Evolutionary conservation across 2,329 filamentous ascomycete species (phyloP), one percentile per base, ranked within the genome.

Genomic region (Phialophora expanda): DNA sequence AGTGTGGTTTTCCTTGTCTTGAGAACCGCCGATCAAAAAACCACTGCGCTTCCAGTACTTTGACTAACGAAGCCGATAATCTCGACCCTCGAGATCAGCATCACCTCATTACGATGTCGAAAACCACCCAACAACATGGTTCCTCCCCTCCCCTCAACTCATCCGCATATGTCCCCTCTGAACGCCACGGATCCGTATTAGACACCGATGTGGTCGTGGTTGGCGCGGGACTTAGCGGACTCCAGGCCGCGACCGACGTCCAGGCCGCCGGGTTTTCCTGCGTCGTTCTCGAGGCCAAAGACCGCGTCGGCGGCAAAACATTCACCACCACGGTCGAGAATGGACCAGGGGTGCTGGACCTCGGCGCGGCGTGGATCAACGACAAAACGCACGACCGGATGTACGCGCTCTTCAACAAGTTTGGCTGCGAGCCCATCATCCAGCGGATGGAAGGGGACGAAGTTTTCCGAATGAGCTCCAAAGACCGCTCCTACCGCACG

Each of bases 351-450:
- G 59, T 70, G 17, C 77, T 81, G 6, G 86, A 88, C 20, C 71
- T 86, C 0, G 86, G 86, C 1, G 86, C 84, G 0, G 84, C 83
- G 0, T 88, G 86, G 86, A 82, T 87, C 67, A 87, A 88, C 66
- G 82, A 86, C 56, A 80, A 75, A 1, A 84, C 81, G 56, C 85
- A 87, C 67, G 74, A 69, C 28, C 75, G 75, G 2, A 80, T 87
- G 59, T 81, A 74, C 66, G 75, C 72, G 1, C 70, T 74, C 46
- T 71, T 70, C 0, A 62, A 74, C 56, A 65, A 68, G 26, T 75
- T 76, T 55, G 77, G 78, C 0, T 70, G 81, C 0, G 79, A 83
- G 32, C 66, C 82, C 0, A 75, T 84, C 12, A 76, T 79, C 70
- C 84, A 87, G 70, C 82, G 82, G 38, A 80, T 78, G 1, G 65